Conservation (phyloP, 2,329 filamentous ascomycete species). For the Camptophora hylomeconis region DNA sequence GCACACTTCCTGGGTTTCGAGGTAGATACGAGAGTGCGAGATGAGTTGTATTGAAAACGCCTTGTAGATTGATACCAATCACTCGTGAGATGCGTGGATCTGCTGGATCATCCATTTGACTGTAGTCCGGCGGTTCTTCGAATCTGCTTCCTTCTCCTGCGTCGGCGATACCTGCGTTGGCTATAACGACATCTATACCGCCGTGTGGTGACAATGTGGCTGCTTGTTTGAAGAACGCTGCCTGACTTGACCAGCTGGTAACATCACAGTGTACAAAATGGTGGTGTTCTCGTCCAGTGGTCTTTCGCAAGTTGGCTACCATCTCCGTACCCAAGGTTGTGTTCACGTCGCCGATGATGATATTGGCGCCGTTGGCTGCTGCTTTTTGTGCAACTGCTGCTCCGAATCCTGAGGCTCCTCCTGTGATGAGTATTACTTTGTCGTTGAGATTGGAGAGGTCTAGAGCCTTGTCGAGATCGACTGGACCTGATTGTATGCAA, state of each 20-base stretch:
- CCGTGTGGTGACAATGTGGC: slow-evolving; percentile 39
- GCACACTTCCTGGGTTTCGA: neutral
- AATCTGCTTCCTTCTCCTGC: slow-evolving; percentile 25
- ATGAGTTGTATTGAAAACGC: slow-evolving; percentile 1
- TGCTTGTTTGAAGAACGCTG: slow-evolving; percentile 49
- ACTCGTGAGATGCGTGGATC: slow-evolving; percentile 25
- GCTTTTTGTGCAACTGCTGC: slow-evolving; percentile 41
- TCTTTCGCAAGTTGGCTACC: slow-evolving; percentile 40
- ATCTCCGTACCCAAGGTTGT: slow-evolving; percentile 37
- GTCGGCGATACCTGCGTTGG: slow-evolving; percentile 51
- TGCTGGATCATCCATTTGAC: slow-evolving; percentile 7
- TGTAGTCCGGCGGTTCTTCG: slow-evolving; percentile 30
- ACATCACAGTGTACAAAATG: slow-evolving; percentile 49
- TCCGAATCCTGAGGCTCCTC: slow-evolving; percentile 50
- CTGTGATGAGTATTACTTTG: slow-evolving; percentile 52
- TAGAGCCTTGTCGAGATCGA: slow-evolving; percentile 9
- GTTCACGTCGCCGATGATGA: slow-evolving; percentile 53
- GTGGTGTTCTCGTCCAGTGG: slow-evolving; percentile 47
- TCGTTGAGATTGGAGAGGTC: slow-evolving; percentile 6
- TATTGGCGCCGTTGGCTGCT: slow-evolving; percentile 43
- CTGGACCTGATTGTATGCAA: slow-evolving; percentile 7
- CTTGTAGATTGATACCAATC: slow-evolving; percentile 3
- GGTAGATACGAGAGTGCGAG: slow-evolving; percentile 5
- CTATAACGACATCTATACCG: slow-evolving; percentile 50
- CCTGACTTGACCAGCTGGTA: slow-evolving; percentile 50